Base-by-base conservation (phyloP, 257 asterid genomes). In the Anisodus acutangulus region DNA sequence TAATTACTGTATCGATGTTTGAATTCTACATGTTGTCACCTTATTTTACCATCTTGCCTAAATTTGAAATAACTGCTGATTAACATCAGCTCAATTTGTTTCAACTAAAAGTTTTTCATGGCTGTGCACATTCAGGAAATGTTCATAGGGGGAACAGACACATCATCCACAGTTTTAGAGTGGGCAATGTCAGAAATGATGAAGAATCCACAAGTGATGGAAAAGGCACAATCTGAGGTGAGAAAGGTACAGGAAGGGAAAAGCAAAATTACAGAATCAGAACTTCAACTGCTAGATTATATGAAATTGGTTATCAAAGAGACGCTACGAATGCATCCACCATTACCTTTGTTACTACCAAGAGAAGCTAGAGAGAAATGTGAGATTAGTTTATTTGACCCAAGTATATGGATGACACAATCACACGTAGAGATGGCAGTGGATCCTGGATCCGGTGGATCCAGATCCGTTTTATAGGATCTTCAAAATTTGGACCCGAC, bases 221-320 rank as follows among this genome's bases (percentile, higher is more conserved):
- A 60, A 8, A 19, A 60, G 37, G 68, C 37, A 60, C 12, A 19
- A 60, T 12, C 68, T 60, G 68, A 60, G 68, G 68, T n/a, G 68
- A 19, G 68, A 19, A 2, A 19, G 68, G 68, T 60, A 7, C 13
- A n/a, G 19, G 13, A 60, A 19, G 68, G 35, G 37, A 19, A n/a
- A 60, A 60, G 37, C n/a, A 60, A 60, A 60, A 60, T 60, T 5
- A 19, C 68, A n/a, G 68, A 60, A 60, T n/a, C 68, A 60, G 68
- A 60, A 19, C 9, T 59, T 17, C 31, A n/a, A 59, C 6, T 17
- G 66, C 66, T 59, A 59, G 66, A 17, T n/a, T 19, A 60, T 22
- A 19, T 60, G 68, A 60, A 60, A 19, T 60, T 60, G 35, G 35
- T 60, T 60, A 60, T 60, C 68, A 60, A 60, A 60, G 67, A 8